Base-by-base conservation (phyloP, 2,329 filamentous ascomycete species). In the Cadophora malorum region DNA sequence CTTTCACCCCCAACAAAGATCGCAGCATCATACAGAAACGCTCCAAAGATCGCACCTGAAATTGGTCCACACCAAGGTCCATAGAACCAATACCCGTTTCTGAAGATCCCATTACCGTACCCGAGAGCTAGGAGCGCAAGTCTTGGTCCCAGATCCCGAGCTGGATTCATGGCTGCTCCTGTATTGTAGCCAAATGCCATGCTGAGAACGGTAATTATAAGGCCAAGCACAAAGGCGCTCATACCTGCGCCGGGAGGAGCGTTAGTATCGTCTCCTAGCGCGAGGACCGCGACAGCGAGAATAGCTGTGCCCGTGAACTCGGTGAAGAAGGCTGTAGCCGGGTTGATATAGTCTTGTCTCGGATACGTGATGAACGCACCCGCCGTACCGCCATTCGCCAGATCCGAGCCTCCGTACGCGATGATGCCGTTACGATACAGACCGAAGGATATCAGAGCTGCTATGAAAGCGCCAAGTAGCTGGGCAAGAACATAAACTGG, bases 401-500 rank as follows among this genome's bases (percentile, higher is more conserved):
- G 62, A 63, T 71, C 65, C 3, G 70, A 47, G 6, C 69, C 71
- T 19, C 71, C 71, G 38, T 65, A 74, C n/a, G 72, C 69, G n/a
- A 78, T 61, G 47, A 79, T 79, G 21, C 78, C 77, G 8, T 80
- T 79, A 21, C 78, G 73, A 73, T 80, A 83, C 25, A 84, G 65
- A 2, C 79, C 80, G 67, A 81, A 83, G 0, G 84, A 80, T 31
- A 83, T 77, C 49, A 84, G 75, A n/a, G 76, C 78, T 0, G 85
- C 85, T 35, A 81, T 74, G 56, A 88, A 82, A 0, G 84, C 84
- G 2, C 81, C 85, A 0, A 87, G 73, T 65, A 86, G 79, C 70
- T 88, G 85, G 5, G 84, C 83, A 1, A 80, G 69, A 9, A 84
- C 80, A 73, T 87, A 88, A 7, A 82, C 78, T 3, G 82, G 78